Base-by-base conservation (phyloP, 495 filamentous ascomycete genomes). In the Talaromyces thailandensis region DNA sequence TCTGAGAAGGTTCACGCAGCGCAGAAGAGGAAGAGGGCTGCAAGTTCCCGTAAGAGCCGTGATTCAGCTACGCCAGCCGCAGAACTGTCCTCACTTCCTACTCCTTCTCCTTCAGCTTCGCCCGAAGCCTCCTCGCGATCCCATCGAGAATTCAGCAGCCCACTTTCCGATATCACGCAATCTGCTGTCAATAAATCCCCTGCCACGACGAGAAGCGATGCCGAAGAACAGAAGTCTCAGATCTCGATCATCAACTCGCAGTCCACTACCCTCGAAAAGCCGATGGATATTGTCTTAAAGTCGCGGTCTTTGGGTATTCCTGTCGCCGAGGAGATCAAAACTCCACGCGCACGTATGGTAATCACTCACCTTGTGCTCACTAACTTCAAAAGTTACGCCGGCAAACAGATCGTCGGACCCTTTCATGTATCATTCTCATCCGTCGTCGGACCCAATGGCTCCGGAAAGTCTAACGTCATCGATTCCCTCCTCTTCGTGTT, bases 311-410 rank as follows among this genome's bases (percentile, higher is more conserved):
- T 89, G 68, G 82, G 82, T 4, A 76, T 85, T 29, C 84, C 89
- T 11, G 75, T 80, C 43, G 75, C 84, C 24, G 86, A 90, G 68
- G 89, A 93, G 68, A 75, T 80, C 18, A 82, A 81, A 6, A 90
- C 81, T 2, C 89, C 92, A 14, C 93, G 90, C 70, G 74, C 89
- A 62, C 87, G 94, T 59, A 89, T 93, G 63, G 92, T 97, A 58
- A 96, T 98, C 64, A 92, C 90, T 26, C 89, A 94, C 65, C 75
- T 98, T 57, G 84, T 94, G 62, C 80, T 98, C 45, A 91, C 81
- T 61, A 98, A 98, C 72, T 98, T 98, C 82, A 98, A 98, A 80
- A 96, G 92, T 71, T 98, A 98, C 73, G 94, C 94, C 51, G 94
- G 94, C 14, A 81, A 88, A 66, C 94, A 98, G 71, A 87, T 96